A percentile compares a stretch with the other conserved stretches of the same genome.
These are phyloP conservation scores for Coemansia sp. DNA, from an alignment of 192 early-diverging fungal genomes.

Conservation along the genomic window DNA sequence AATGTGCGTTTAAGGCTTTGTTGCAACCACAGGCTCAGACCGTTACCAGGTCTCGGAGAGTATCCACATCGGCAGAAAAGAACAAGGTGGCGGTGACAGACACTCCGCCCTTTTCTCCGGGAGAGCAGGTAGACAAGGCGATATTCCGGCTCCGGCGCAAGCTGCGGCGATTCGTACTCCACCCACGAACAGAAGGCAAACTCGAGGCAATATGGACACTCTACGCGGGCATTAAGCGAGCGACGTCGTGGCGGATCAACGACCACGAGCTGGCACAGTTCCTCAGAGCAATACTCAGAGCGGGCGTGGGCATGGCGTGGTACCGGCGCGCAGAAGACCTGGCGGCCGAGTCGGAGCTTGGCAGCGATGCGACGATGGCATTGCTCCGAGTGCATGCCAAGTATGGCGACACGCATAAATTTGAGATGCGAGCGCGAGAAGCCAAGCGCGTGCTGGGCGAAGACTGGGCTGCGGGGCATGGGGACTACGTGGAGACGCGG, in stretches of 20 bases:
- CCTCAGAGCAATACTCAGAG: slow-evolving; percentile 25
- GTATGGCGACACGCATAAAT: slow-evolving; percentile 24
- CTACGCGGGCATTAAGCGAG: slow-evolving; percentile 17
- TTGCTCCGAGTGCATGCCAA: slow-evolving; percentile 30
- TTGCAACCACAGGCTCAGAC: not conserved
- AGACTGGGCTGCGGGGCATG: slow-evolving; percentile 1
- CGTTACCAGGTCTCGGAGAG: not conserved
- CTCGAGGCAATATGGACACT: slow-evolving; percentile 38
- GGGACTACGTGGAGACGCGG: slow-evolving; percentile 16
- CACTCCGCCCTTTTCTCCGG: not conserved
- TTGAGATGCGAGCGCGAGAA: not conserved
- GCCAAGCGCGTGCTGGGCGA: not conserved
- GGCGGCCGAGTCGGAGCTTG: not conserved
- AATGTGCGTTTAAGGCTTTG: not conserved
- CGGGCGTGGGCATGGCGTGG: slow-evolving; percentile 23
- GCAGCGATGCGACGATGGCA: slow-evolving; percentile 9
- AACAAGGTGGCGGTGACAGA: not conserved
- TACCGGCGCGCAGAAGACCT: slow-evolving; percentile 19
- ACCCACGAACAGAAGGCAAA: slow-evolving; percentile 18
- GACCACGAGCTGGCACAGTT: slow-evolving; percentile 23
- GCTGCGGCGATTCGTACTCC: slow-evolving; percentile 24
- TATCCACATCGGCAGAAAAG: not conserved
- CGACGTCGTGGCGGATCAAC: slow-evolving; percentile 16
- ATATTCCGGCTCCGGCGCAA: slow-evolving; percentile 23
- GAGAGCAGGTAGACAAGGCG: slow-evolving; percentile 17